Evolutionary conservation across 148 eudicot species (phyloP).

Genomic region (Agrostemma githago): DNA sequence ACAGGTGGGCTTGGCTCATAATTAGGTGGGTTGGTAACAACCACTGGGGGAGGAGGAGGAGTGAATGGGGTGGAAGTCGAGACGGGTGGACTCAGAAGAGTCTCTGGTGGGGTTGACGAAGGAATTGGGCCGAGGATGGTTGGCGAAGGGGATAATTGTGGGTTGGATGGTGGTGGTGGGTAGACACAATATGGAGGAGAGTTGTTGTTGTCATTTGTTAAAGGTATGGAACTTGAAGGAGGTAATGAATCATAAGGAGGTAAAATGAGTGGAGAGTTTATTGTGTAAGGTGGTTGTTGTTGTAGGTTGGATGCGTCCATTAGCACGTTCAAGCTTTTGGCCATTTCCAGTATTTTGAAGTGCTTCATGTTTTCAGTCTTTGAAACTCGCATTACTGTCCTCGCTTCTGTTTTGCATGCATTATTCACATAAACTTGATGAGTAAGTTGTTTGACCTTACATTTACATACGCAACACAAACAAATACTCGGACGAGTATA

Average conservation of each 20-base stretch:
- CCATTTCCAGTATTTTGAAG: slow-evolving; percentile 19
- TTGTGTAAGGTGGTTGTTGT: slow-evolving; percentile 6
- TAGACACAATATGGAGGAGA: slow-evolving; percentile 25
- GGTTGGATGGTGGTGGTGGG: slow-evolving; percentile 18
- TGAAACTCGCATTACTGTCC: neutral
- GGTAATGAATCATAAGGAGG: slow-evolving; percentile 29
- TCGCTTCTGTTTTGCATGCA: slow-evolving; percentile 23
- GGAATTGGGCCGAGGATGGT: slow-evolving; percentile 11
- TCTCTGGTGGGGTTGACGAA: slow-evolving; percentile 5
- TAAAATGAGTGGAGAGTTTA: slow-evolving; percentile 20
- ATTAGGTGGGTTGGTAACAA: neutral
- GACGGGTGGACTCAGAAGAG: neutral
- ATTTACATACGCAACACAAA: too few relatives aligned
- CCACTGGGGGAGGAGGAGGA: neutral
- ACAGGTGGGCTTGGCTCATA: slow-evolving; percentile 25
- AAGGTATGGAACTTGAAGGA: slow-evolving; percentile 4
- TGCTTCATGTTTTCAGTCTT: slow-evolving; percentile 17
- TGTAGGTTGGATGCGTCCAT: slow-evolving; percentile 18
- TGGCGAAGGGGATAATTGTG: neutral
- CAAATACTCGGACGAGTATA: neutral
- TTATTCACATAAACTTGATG: neutral
- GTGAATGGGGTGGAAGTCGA: slow-evolving; percentile 7
- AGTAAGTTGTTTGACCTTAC: too few relatives aligned
- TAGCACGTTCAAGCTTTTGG: slow-evolving; percentile 25
- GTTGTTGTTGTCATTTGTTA: slow-evolving; percentile 13